These are phyloP conservation scores for Ophiostoma australiae DNA, from an alignment of 2,329 filamentous ascomycete genomes.

Conservation along the genomic window DNA sequence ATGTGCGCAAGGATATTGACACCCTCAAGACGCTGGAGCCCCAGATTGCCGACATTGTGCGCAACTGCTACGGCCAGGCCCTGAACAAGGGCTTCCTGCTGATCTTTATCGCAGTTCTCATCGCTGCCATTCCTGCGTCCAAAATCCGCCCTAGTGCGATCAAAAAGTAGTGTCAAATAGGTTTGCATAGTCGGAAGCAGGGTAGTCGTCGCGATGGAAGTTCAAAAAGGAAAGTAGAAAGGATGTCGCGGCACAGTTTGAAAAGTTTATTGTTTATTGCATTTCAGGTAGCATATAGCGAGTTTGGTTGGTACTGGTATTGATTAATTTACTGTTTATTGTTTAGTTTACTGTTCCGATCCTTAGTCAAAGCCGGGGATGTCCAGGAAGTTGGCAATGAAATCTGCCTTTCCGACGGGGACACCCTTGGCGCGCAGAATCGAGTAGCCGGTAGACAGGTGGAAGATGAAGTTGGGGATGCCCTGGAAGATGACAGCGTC, in stretches of 20 bases:
- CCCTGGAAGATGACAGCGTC: conserved; percentile 43
- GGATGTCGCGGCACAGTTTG: not conserved
- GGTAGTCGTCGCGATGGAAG: not conserved
- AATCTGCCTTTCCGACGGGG: conserved; percentile 54
- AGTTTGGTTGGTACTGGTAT: not conserved
- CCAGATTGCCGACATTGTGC: conserved; percentile 6
- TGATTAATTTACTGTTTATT: not conserved
- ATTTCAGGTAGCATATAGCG: not conserved
- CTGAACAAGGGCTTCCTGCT: conserved; percentile 12
- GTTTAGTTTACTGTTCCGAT: not conserved
- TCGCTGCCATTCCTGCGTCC: not conserved
- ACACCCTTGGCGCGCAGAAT: conserved; percentile 55
- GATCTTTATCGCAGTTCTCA: not conserved
- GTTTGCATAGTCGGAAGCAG: not conserved
- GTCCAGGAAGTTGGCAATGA: conserved; percentile 33
- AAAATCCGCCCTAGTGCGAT: not conserved
- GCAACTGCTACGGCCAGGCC: conserved; percentile 11
- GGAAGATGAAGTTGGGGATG: conserved; percentile 58
- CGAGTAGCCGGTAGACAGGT: conserved; percentile 50
- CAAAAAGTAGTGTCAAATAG: not conserved
- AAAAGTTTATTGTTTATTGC: not conserved
- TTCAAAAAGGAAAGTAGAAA: not conserved
- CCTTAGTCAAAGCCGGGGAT: conserved; percentile 19
- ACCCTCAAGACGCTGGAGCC: conserved; percentile 1
- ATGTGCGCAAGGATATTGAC: conserved; percentile 6